Evolutionary conservation across 371 early-diverging fungal species (phyloP).

Genomic region (Apophysomyces trapeziformis): DNA sequence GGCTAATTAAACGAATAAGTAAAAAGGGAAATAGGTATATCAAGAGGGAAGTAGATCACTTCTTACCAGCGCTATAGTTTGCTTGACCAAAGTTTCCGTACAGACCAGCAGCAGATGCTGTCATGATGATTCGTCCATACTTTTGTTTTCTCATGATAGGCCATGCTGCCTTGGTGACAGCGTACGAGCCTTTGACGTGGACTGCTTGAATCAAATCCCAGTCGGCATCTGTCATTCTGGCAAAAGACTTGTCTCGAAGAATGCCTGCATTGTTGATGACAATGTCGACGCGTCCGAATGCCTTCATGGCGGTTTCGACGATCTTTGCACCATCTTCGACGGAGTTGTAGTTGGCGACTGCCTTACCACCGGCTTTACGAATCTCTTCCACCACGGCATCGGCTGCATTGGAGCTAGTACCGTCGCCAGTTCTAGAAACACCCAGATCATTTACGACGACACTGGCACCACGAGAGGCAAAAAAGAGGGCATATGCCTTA

Average conservation of each 20-base stretch:
- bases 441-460: constrained; percentile 96
- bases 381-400: constrained; percentile 97
- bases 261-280: constrained; percentile 98
- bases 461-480: constrained; percentile 87
- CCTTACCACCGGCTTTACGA: constrained; percentile 86
- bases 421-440: constrained; percentile 80
- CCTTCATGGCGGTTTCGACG: constrained; percentile 93
- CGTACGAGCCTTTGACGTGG: constrained; percentile 95
- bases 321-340: constrained; percentile 97
- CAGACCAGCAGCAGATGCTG: constrained; percentile 95
- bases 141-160: constrained; percentile 94
- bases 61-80: constrained; percentile 83
- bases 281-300: constrained; percentile 94
- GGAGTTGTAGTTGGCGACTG: constrained; percentile 97
- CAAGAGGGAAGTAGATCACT: background rate
- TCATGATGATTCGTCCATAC: constrained; percentile 83
- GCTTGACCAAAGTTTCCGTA: constrained; percentile 99
- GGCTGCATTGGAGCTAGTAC: constrained; percentile 79
- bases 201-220: constrained; percentile 95
- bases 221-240: constrained; percentile 93
- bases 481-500: constrained; percentile 90
- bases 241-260: constrained; percentile 94
- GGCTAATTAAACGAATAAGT: constrained; percentile 51
- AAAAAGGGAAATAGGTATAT: constrained; percentile 2
- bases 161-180: constrained; percentile 97